Conservation (phyloP, 139 green algal genomes). For the Dunaliella primolecta region DNA sequence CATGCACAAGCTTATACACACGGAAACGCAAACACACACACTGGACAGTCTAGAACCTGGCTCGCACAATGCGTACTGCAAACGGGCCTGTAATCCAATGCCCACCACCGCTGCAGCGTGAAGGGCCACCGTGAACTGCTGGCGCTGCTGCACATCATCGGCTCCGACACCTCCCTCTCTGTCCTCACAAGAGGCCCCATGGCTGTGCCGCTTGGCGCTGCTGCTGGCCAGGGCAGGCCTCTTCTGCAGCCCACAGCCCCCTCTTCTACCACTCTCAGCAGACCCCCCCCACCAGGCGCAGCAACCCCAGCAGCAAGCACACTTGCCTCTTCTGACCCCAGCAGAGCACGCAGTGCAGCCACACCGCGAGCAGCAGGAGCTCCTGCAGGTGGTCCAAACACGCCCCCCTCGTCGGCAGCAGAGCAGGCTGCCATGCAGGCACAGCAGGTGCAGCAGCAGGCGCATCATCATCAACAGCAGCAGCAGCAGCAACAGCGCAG, state of each 20-base stretch:
- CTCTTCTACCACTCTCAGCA: not conserved
- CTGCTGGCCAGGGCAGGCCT: too few species aligned
- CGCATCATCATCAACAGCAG: too few species aligned
- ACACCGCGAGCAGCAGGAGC: not conserved
- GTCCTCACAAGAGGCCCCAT: not conserved
- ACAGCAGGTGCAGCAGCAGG: too few species aligned
- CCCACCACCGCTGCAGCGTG: not conserved
- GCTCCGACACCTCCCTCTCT: conserved; percentile 5
- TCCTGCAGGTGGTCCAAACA: too few species aligned
- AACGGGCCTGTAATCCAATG: too few species aligned
- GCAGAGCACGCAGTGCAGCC: not conserved
- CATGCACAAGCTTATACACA: not conserved
- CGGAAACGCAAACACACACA: not conserved
- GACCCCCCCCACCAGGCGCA: not conserved
- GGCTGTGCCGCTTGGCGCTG: not conserved
- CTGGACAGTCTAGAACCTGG: too few species aligned
- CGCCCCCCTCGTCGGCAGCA: too few species aligned
- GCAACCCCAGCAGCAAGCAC: not conserved
- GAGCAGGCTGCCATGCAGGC: too few species aligned
- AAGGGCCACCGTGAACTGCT: conserved; percentile 15
- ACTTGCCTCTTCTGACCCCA: not conserved
- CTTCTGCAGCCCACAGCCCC: not conserved
- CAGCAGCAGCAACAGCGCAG: too few species aligned
- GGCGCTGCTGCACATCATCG: conserved; percentile 14
- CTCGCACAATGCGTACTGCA: too few species aligned